Evolutionary conservation across 2,329 filamentous ascomycete genomes (phyloP).

Genomic region (Aspergillus texensis): DNA sequence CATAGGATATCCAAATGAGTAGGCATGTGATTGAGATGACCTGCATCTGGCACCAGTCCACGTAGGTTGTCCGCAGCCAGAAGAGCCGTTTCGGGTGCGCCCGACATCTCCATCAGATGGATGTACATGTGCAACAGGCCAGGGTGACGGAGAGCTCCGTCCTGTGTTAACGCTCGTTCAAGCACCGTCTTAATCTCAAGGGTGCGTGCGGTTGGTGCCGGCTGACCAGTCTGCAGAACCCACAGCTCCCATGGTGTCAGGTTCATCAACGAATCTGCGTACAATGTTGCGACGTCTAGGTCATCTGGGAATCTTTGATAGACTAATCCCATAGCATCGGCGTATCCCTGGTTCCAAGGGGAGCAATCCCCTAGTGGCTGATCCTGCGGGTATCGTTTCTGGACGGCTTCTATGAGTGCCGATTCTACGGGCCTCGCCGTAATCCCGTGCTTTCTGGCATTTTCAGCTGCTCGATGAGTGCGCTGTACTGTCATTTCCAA

Average conservation of each 20-base stretch:
- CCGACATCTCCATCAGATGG: slow-evolving; percentile 77
- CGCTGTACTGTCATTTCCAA: slow-evolving; percentile 51
- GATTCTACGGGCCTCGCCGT: slow-evolving; percentile 57
- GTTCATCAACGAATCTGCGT: slow-evolving; percentile 68
- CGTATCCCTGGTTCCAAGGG: slow-evolving; percentile 62
- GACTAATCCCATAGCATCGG: slow-evolving; percentile 61
- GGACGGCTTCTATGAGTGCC: slow-evolving; percentile 66
- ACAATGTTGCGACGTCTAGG: slow-evolving; percentile 65
- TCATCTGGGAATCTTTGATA: slow-evolving; percentile 58
- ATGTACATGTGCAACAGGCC: slow-evolving; percentile 76
- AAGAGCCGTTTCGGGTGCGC: slow-evolving; percentile 64
- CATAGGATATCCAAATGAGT: slow-evolving; percentile 74
- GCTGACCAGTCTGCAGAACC: slow-evolving; percentile 62
- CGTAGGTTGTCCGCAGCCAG: slow-evolving; percentile 64
- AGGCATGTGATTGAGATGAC: slow-evolving; percentile 76
- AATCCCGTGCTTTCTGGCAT: slow-evolving; percentile 46
- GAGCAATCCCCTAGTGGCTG: slow-evolving; percentile 53
- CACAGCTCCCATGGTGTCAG: slow-evolving; percentile 67
- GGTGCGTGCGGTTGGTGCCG: slow-evolving; percentile 58
- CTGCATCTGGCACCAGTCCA: slow-evolving; percentile 67
- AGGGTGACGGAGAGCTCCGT: slow-evolving; percentile 60
- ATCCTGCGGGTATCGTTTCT: slow-evolving; percentile 61
- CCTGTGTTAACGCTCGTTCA: slow-evolving; percentile 58
- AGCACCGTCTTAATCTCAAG: slow-evolving; percentile 62
- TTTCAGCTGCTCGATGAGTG: slow-evolving; percentile 49